A percentile compares a stretch with the other conserved stretches of the same genome.
phyloP scores from a whole-genome alignment of 2,329 filamentous ascomycete genomes.

The Hypoxylon rubiginosum region DNA sequence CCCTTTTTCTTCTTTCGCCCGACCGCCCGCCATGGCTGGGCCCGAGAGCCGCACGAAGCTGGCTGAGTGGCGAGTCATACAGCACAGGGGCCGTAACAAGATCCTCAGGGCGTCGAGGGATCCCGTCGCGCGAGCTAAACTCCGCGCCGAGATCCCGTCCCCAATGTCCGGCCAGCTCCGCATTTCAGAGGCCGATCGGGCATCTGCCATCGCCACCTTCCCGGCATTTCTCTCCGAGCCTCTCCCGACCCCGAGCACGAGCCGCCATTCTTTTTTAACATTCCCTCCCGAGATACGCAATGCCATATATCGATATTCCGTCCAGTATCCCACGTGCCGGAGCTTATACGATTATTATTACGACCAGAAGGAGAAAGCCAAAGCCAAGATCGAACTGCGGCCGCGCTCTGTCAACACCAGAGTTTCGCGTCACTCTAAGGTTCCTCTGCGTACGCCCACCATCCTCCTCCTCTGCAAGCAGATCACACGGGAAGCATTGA shows the following conservation, averaged over 20 bases:
- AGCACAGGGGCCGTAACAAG: constrained; percentile 40
- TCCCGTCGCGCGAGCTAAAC: constrained; percentile 33
- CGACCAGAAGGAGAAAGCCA: constrained; percentile 39
- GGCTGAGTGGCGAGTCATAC: constrained; percentile 37
- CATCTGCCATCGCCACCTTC: constrained; percentile 32
- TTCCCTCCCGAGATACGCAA: constrained; percentile 55
- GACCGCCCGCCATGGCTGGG: constrained; percentile 20
- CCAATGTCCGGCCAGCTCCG: constrained; percentile 31
- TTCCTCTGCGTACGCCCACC: constrained; percentile 48
- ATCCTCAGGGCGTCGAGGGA: constrained; percentile 42
- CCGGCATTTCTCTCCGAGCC: constrained; percentile 41
- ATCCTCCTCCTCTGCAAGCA: constrained; percentile 54
- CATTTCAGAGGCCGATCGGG: constrained; percentile 40
- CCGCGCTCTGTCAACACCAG: constrained; percentile 16
- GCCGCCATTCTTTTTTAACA: constrained; percentile 45
- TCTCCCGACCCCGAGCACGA: background rate
- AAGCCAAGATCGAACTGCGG: constrained; percentile 24
- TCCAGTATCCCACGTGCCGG: constrained; percentile 49
- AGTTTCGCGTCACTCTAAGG: constrained; percentile 18
- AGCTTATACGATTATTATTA: constrained; percentile 52
- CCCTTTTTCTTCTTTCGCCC: background rate
- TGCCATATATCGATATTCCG: constrained; percentile 50
- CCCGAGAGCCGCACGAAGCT: constrained; percentile 26
- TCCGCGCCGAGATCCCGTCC: constrained; percentile 41
- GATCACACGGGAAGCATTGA: constrained; percentile 53